phyloP scores from a whole-genome alignment of 2,329 filamentous ascomycete species.

The Aureobasidium melanogenum region DNA sequence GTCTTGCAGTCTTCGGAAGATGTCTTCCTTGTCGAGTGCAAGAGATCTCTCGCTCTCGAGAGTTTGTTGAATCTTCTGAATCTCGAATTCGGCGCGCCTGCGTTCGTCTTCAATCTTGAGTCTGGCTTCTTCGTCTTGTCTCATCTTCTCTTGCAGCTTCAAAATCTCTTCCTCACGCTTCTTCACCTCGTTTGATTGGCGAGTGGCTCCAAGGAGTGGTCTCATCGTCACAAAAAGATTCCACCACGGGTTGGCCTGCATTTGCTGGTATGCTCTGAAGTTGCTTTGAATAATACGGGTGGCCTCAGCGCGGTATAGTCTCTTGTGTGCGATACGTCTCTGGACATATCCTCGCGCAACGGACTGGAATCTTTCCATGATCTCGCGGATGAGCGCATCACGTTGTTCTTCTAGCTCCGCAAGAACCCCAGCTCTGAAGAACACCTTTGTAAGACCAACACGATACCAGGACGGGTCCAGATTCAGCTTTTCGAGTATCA shows the following conservation, averaged over 20 bases:
- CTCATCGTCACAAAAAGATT: conserved; percentile 90
- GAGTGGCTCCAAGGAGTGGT: conserved; percentile 81
- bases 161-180: conserved; percentile 90
- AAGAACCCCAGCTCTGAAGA: conserved; percentile 92
- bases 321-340: conserved; percentile 80
- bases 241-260: conserved; percentile 97
- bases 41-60: conserved; percentile 93
- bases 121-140: conserved; percentile 62
- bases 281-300: conserved; percentile 92
- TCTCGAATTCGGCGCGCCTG: conserved; percentile 75
- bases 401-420: conserved; percentile 95
- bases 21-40: conserved; percentile 95
- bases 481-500: conserved; percentile 83
- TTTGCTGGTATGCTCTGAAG: conserved; percentile 81
- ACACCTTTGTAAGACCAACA: conserved; percentile 92
- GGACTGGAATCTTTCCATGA: conserved; percentile 89
- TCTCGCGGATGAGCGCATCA: conserved; percentile 84
- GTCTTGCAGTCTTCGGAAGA: conserved; percentile 88
- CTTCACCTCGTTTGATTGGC: conserved; percentile 88
- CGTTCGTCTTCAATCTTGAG: conserved; percentile 84
- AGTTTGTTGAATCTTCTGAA: conserved; percentile 83
- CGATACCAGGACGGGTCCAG: conserved; percentile 82
- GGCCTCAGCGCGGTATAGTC: conserved; percentile 87
- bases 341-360: conserved; percentile 84
- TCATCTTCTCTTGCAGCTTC: conserved; percentile 75